Conservation (phyloP, 805 yeast genomes). For the Saccharomycopsis guyanensis region DNA sequence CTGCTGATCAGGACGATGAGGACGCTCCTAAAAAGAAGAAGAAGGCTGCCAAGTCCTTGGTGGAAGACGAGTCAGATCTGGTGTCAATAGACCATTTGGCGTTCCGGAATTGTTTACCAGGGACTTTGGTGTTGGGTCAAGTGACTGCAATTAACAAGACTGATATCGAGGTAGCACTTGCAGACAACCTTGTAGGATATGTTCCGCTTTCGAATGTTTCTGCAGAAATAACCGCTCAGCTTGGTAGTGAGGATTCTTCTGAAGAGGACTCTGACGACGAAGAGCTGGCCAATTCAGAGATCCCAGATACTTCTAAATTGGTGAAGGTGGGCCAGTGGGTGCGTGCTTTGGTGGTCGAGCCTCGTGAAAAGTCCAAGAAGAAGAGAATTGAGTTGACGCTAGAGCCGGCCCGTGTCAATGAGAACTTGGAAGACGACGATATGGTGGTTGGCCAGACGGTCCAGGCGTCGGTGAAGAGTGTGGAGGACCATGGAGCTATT, state of each 20-base stretch:
- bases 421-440: slow-evolving; percentile 55
- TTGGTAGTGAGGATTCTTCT: slow-evolving; percentile 43
- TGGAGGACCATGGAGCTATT: slow-evolving; percentile 90
- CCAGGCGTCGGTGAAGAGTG: slow-evolving; percentile 69
- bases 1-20: slow-evolving; percentile 20
- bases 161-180: slow-evolving; percentile 63
- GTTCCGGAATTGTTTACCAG: slow-evolving; percentile 59
- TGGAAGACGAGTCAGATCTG: slow-evolving; percentile 25
- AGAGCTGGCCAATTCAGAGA: slow-evolving; percentile 31
- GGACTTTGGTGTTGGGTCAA: slow-evolving; percentile 73
- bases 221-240: slow-evolving; percentile 44
- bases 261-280: slow-evolving; percentile 34
- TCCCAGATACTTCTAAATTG: slow-evolving; percentile 48
- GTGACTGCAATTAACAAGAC: slow-evolving; percentile 49
- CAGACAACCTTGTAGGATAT: slow-evolving; percentile 76
- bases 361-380: slow-evolving; percentile 35
- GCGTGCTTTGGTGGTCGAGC: slow-evolving; percentile 65
- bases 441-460: slow-evolving; percentile 51
- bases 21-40: slow-evolving; percentile 33
- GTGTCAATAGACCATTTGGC: slow-evolving; percentile 54
- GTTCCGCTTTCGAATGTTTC: slow-evolving; percentile 71
- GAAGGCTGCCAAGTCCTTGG: slow-evolving; percentile 25
- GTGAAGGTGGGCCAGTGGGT: slow-evolving; percentile 81
- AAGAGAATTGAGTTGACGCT: slow-evolving; percentile 64
- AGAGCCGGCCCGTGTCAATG: slow-evolving; percentile 70